A percentile compares a stretch with the other conserved stretches of the same genome.
phyloP scores from a whole-genome alignment of 2,329 filamentous ascomycete species.

The Zasmidium angulare region DNA sequence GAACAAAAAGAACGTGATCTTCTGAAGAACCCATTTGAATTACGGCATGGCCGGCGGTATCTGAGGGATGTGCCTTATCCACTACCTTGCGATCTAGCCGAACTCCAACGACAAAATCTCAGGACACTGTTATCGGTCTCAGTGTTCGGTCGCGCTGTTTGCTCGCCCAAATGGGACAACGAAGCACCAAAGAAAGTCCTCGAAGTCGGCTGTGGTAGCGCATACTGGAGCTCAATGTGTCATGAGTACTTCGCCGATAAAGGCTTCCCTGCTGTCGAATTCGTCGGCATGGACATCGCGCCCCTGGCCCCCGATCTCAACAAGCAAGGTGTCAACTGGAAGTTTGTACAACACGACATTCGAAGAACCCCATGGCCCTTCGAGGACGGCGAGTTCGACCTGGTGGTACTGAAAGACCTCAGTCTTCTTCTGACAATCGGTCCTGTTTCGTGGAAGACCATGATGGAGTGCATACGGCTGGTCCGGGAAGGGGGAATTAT shows the following conservation, averaged over 20 bases:
- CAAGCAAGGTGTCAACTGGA: constrained; percentile 79
- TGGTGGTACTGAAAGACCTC: constrained; percentile 85
- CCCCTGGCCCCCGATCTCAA: constrained; percentile 65
- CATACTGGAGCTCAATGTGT: constrained; percentile 86
- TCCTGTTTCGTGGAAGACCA: constrained; percentile 53
- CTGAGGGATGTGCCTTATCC: constrained; percentile 79
- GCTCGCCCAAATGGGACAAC: constrained; percentile 64
- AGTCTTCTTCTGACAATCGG: constrained; percentile 65
- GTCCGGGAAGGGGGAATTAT: constrained; percentile 75
- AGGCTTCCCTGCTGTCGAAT: constrained; percentile 69
- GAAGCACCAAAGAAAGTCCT: constrained; percentile 74
- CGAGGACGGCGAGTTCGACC: constrained; percentile 75
- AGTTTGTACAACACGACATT: constrained; percentile 84
- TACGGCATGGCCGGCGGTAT: constrained; percentile 79
- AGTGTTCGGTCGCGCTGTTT: constrained; percentile 77
- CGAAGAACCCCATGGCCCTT: constrained; percentile 76
- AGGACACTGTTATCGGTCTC: constrained; percentile 78
- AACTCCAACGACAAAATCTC: constrained; percentile 83
- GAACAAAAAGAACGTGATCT: constrained; percentile 13
- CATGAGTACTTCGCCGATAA: constrained; percentile 72
- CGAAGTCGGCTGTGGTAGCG: constrained; percentile 84
- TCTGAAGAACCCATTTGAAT: constrained; percentile 38
- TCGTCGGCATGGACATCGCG: constrained; percentile 80
- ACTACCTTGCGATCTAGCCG: constrained; percentile 82
- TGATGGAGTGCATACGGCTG: constrained; percentile 75